Base-by-base conservation (phyloP, 2,329 filamentous ascomycete species). In the Myriosclerotinia scirpicola region DNA sequence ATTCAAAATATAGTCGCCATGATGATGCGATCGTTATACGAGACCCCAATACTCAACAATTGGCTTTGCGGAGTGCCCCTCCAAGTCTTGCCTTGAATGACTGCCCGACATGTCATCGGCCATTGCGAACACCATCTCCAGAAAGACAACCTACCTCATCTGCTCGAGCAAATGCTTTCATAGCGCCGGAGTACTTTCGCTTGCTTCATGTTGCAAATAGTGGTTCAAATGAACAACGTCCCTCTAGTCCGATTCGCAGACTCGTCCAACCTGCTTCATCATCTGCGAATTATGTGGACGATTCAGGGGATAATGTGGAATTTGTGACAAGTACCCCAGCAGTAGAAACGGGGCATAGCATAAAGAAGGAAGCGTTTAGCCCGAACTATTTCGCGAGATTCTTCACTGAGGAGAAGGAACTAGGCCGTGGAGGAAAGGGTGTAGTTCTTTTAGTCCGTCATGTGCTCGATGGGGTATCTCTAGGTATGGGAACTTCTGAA, bases 401-500 rank as follows among this genome's bases (percentile, higher is more conserved):
- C 78, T 99, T 99, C 74, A 88, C 93, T 5, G 93, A 96, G 74
- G 92, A 98, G 78, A 84, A 85, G 6, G 89, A 94, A 74, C 83
- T 99, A 0, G 95, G 95, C 0, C 86, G 90, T 74, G 95, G 96
- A 30, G 95, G 96, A 3, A 97, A 97, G 76, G 95, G 95, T 0
- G 93, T 99, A 4, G 95, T 99, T 1, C 79, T 99, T 56, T 83
- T 98, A n/a, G 95, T 99, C 12, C 88, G 91, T 68, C 95, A 99
- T 79, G 85, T 96, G 71, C 87, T 99, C 67, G 95, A 98, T 77
- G 90, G 92, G 30, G 94, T 96, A 54, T 85, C 88, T 42, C 82
- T 99, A 1, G 95, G 64, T 65, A 60, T 77, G 75, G 71, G 65
- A 63, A 17, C 14, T 9, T 42, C 34, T 9, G 9, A 20, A 56